These are phyloP conservation scores for Phytopythium ostracodes DNA, from an alignment of 352 stramenopile species.

Conservation along the genomic window DNA sequence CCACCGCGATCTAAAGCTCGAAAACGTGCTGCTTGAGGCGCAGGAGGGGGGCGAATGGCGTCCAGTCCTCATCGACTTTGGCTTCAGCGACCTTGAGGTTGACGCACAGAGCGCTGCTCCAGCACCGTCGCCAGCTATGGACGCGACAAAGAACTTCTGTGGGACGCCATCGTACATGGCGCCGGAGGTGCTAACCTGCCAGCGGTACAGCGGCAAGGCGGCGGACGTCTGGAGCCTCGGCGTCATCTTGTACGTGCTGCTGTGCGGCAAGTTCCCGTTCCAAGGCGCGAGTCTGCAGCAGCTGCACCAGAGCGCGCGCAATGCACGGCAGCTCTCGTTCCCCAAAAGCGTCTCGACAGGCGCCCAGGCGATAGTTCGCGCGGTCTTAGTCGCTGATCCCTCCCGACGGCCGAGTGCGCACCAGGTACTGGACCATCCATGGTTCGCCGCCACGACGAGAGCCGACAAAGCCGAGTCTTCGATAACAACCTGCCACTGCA, in stretches of 20 bases:
- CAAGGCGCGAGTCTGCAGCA: constrained; percentile 32
- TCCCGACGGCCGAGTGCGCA: constrained; percentile 28
- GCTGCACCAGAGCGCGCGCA: constrained; percentile 25
- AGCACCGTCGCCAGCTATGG: constrained; percentile 1
- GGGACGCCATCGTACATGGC: constrained; percentile 80
- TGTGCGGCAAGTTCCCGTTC: constrained; percentile 62
- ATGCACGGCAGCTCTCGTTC: constrained; percentile 22
- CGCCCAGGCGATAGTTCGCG: constrained; percentile 38
- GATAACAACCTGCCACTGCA: neutral
- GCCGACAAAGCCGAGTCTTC: neutral
- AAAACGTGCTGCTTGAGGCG: constrained; percentile 54
- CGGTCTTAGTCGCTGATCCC: constrained; percentile 40
- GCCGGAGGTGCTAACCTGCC: constrained; percentile 55
- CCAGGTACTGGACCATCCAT: constrained; percentile 33
- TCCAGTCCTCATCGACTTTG: constrained; percentile 62
- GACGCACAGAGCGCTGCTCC: neutral
- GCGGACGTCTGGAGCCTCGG: constrained; percentile 67
- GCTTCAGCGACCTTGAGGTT: constrained; percentile 55
- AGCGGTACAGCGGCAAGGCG: constrained; percentile 49
- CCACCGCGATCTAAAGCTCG: constrained; percentile 74
- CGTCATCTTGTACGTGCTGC: constrained; percentile 62
- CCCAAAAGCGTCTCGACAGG: constrained; percentile 26
- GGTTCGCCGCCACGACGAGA: constrained; percentile 13
- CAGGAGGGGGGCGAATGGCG: constrained; percentile 17
- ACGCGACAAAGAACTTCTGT: constrained; percentile 69